Percentiles rank a stretch among this genome's conserved stretches.
Evolutionary conservation across 139 green algal species (phyloP).

Genomic region (Micractinium conductrix): DNA sequence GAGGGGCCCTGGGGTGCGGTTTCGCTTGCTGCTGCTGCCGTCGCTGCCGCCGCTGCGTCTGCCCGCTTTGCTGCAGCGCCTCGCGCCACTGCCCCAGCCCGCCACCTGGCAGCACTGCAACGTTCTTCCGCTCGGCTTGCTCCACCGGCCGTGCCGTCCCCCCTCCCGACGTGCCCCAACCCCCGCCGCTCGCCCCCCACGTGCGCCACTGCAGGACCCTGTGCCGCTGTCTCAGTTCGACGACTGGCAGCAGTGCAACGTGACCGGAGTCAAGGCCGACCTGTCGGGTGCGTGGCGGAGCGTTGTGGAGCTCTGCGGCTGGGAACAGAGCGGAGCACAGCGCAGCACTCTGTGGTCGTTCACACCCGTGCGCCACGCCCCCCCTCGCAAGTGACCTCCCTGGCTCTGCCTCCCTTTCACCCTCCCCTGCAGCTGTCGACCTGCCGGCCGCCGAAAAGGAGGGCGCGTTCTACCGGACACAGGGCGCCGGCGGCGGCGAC

Average conservation of each 20-base stretch:
- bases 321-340: too few species aligned
- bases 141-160: neutral
- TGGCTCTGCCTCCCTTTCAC: neutral
- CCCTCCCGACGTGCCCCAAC: neutral
- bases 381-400: too few species aligned
- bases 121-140: neutral
- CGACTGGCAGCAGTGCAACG: constrained; percentile 21
- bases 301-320: too few species aligned
- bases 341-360: too few species aligned
- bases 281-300: neutral
- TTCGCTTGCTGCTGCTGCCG: neutral
- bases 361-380: too few species aligned
- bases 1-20: neutral
- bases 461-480: neutral
- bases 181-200: neutral
- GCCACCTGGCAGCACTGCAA: neutral
- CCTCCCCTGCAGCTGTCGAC: neutral
- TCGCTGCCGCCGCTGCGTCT: neutral
- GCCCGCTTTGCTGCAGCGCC: neutral
- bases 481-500: neutral
- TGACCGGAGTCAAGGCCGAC: constrained; percentile 4
- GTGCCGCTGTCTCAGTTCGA: constrained; percentile 7
- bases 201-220: neutral
- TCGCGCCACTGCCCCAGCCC: neutral
- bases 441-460: neutral